Conservation (phyloP, 306 rosid species). For the Rosa chinensis region DNA sequence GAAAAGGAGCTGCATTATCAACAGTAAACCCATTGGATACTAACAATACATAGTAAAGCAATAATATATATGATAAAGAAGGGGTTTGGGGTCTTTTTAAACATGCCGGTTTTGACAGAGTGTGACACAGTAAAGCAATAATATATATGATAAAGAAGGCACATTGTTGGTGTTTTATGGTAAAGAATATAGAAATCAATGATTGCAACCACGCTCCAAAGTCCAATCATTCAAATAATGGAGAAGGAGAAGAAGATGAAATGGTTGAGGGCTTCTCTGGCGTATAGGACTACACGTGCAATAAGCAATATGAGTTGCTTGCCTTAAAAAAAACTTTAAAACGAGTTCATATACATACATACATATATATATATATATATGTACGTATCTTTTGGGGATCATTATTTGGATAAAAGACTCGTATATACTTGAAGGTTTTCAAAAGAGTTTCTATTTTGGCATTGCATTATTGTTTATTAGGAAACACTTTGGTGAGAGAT, state of each 20-base stretch:
- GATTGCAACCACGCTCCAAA: conserved; percentile 42
- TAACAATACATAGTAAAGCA: not conserved
- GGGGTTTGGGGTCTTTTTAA: not conserved
- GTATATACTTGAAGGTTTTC: not conserved
- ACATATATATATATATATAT: not conserved
- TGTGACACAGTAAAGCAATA: too few relatives aligned
- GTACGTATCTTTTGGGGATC: not conserved
- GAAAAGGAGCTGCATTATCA: not conserved
- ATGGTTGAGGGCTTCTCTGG: not conserved
- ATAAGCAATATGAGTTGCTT: not conserved
- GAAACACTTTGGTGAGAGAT: conserved; percentile 5
- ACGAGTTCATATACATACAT: not conserved
- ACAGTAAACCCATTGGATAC: not conserved
- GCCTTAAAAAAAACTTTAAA: conserved; percentile 13
- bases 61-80: not conserved
- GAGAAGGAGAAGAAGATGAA: not conserved
- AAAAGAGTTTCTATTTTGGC: conserved; percentile 15
- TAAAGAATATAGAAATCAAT: conserved; percentile 25
- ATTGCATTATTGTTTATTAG: not conserved
- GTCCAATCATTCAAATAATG: conserved; percentile 23
- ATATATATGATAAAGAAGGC: too few relatives aligned
- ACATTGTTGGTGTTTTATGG: conserved; percentile 20
- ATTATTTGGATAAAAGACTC: conserved; percentile 9
- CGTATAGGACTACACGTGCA: conserved; percentile 4
- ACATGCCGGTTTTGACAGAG: conserved; percentile 5